A percentile compares a stretch with the other conserved stretches of the same genome.
Conservation (phyloP, 805 yeast species). For the Danielia oregonensis region DNA sequence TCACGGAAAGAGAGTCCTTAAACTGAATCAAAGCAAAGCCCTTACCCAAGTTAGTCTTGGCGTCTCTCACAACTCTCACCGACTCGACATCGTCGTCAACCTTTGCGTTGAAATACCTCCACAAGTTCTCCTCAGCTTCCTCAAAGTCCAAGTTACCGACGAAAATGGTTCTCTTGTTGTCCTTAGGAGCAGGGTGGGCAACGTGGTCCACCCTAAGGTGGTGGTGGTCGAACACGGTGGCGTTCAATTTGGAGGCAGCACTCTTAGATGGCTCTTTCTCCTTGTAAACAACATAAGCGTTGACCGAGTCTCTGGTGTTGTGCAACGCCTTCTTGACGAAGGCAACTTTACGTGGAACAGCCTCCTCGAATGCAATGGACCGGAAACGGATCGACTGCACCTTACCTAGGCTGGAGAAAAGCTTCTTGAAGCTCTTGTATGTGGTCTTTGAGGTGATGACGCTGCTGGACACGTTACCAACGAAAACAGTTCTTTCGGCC, state of each 20-base stretch:
- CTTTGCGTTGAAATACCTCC: constrained; percentile 66
- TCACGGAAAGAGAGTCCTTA: constrained; percentile 65
- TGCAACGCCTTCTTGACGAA: constrained; percentile 77
- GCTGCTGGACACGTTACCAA: constrained; percentile 73
- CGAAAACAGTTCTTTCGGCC: constrained; percentile 81
- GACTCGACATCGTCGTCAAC: constrained; percentile 62
- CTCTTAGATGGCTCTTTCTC: constrained; percentile 47
- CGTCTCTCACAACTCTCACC: constrained; percentile 86
- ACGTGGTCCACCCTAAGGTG: constrained; percentile 91
- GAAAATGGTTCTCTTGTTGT: constrained; percentile 77
- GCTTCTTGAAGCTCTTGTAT: constrained; percentile 60
- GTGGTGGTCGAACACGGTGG: constrained; percentile 58
- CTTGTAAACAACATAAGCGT: constrained; percentile 82
- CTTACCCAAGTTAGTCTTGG: constrained; percentile 92
- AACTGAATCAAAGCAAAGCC: constrained; percentile 97
- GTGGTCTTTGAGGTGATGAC: constrained; percentile 62
- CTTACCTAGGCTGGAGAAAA: constrained; percentile 50
- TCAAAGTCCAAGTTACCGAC: constrained; percentile 94
- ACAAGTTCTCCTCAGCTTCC: constrained; percentile 83
- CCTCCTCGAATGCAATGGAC: constrained; percentile 84
- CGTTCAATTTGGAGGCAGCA: constrained; percentile 55
- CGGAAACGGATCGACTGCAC: constrained; percentile 84
- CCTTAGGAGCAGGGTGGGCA: constrained; percentile 86
- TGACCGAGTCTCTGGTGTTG: constrained; percentile 71
- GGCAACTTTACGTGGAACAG: constrained; percentile 89